phyloP scores from a whole-genome alignment of 139 green algal genomes.

The Coccomyxa sp. region DNA sequence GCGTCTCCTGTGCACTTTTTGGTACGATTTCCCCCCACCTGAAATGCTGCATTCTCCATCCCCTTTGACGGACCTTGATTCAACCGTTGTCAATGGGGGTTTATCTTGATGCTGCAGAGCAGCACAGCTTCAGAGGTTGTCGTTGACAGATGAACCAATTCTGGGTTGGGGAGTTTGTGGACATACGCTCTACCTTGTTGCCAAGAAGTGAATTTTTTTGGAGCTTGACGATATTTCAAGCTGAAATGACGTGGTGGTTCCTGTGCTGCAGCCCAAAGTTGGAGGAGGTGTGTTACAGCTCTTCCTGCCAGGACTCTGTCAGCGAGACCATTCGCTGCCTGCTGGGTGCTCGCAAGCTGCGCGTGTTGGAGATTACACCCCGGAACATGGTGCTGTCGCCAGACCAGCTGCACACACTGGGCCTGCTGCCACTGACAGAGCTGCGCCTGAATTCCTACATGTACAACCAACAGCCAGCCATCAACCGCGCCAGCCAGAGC shows the following conservation, averaged over 20 bases:
- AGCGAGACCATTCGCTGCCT: constrained; percentile 42
- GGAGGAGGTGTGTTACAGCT: constrained; percentile 36
- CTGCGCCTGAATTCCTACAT: constrained; percentile 55
- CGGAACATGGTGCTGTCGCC: constrained; percentile 46
- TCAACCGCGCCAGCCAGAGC: constrained; percentile 48
- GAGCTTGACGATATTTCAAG: not conserved
- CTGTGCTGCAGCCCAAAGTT: constrained; percentile 27
- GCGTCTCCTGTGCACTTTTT: constrained; percentile 23
- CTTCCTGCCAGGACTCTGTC: constrained; percentile 22
- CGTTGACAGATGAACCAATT: no score
- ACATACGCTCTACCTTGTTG: no score
- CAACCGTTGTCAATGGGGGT: no score
- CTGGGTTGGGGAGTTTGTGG: no score
- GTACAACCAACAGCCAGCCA: constrained; percentile 57
- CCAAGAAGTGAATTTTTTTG: not conserved
- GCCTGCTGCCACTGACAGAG: constrained; percentile 32
- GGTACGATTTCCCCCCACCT: not conserved
- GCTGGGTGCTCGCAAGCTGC: constrained; percentile 22
- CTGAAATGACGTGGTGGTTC: not conserved
- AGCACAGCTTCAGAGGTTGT: no score
- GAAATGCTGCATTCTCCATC: no score
- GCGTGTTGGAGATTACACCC: constrained; percentile 46
- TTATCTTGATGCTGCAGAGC: no score
- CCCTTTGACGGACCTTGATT: no score
- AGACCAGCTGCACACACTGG: constrained; percentile 38